Base-by-base conservation (phyloP, 805 yeast species). In the Candida orba region DNA sequence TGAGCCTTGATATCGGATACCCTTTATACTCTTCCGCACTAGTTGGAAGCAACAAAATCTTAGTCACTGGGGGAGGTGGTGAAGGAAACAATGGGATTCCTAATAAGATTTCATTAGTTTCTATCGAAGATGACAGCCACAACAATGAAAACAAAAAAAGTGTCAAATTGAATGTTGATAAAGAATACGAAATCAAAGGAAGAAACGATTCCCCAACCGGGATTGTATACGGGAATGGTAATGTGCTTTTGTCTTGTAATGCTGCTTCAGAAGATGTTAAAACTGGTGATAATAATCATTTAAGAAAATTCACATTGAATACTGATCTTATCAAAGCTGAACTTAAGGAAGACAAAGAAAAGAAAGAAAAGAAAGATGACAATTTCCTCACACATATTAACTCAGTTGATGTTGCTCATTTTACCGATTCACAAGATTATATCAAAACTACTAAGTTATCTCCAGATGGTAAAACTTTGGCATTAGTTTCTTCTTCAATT, bases 41-140 rank as follows among this genome's bases (percentile, higher is more conserved):
- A 59, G 68, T 81, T 37, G 71, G 75, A 51, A 73, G 79, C 49
- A 65, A 69, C 47, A 74, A 80, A 2, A 60, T 90, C 24, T 62
- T 89, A 39, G 83, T 83, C 25, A 79, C 88, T 3, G 99, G 99
- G 35, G 99, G 99, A 37, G 97, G 97, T 27, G 98, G 97, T 23
- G 95, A 87, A 60, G 95, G 95, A 9, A 81, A 80, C 56, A 83
- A 87, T 56, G 96, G 95, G 27, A 79, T 88, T 43, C 84, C 90
- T 34, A 91, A 91, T 63, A 87, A 84, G 59, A 67, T 91, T 49
- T 78, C 89, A 4, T 82, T 83, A 2, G 60, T 84, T 35, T 64
- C 75, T 38, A 69, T 84, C 37, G 71, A 72, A 44, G 58, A 57
- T n/a, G 56, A 57, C 32, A 62, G 59, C 27, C 18, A 34, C 23